Evolutionary conservation across 2,329 filamentous ascomycete species (phyloP).

Genomic region (Cercospora beticola): DNA sequence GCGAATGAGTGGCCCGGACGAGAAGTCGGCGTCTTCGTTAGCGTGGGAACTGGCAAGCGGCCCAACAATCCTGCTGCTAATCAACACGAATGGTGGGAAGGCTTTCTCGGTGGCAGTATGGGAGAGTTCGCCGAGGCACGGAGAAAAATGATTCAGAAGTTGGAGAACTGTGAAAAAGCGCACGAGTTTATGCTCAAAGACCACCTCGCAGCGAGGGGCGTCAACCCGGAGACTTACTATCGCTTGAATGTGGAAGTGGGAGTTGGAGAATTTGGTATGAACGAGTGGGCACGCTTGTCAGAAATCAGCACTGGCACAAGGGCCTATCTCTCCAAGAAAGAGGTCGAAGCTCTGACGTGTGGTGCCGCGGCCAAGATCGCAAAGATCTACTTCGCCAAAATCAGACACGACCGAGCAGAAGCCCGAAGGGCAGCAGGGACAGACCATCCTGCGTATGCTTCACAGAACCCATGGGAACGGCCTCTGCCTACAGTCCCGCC

Average conservation of each 20-base stretch:
- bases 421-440: constrained; percentile 37
- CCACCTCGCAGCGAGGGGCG: constrained; percentile 67
- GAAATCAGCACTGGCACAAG: constrained; percentile 93
- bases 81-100: constrained; percentile 85
- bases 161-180: constrained; percentile 90
- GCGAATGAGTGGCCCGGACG: constrained; percentile 94
- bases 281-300: constrained; percentile 90
- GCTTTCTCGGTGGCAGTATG: constrained; percentile 63
- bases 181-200: constrained; percentile 84
- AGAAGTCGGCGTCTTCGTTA: constrained; percentile 88
- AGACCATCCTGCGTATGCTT: constrained; percentile 20
- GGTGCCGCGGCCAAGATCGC: constrained; percentile 77
- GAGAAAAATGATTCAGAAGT: constrained; percentile 80
- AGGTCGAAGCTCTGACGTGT: constrained; percentile 74
- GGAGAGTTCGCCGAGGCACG: constrained; percentile 91
- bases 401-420: constrained; percentile 59
- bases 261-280: constrained; percentile 97
- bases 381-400: constrained; percentile 75
- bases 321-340: constrained; percentile 71
- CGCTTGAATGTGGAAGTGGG: constrained; percentile 96
- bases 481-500: constrained; percentile 36
- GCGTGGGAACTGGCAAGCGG: constrained; percentile 89
- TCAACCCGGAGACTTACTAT: constrained; percentile 89
- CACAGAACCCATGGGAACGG: constrained; percentile 35
- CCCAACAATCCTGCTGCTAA: constrained; percentile 67